Evolutionary conservation across 2,329 filamentous ascomycete species (phyloP), one percentile per base, ranked within the genome.

Genomic region (Colletotrichum sp.): DNA sequence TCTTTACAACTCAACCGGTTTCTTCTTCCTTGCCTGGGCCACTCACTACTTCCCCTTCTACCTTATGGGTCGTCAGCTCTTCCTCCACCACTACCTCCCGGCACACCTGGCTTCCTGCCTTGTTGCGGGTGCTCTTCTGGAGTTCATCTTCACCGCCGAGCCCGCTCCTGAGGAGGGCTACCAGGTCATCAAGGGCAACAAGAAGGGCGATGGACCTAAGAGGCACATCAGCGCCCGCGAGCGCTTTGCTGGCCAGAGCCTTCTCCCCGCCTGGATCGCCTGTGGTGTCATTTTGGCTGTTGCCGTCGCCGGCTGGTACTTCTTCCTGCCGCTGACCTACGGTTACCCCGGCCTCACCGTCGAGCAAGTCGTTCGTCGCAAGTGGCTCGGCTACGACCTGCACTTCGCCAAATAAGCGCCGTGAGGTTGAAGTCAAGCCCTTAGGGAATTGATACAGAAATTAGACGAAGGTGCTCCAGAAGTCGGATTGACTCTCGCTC

Each of bases 1-100:
- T 78, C 91, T 99, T 66, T 99, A 99, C 88, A 98, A 98, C 89
- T 98, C 96, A 70, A 98, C 97, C 1, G 97, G 97, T 28, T 99
- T 99, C 91, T 97, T 99, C 89, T 98, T 98, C 92, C 91, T 99
- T 73, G 95, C 96, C 71, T 99, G 97, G 97, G 96, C 95, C 16
- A 96, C 96, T 3, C 97, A 99, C 84, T 99, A 98, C 88, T 92
- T 98, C 85, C 96, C 96, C 68, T 99, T 99, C 89, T 99, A 93
- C 88, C 92, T 98, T 78, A 99, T 99, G 96, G 96, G 96, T 73
- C 96, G 96, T 80, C 96, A 99, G 85, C 93, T 98, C 78, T 99
- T 99, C 92, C 86, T 99, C 79, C 97, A 99, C 85, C 97, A 99
- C 86, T 99, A 99, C 83, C 91, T 99, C 5, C 97, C 97, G 1